Conservation (phyloP, 2,329 filamentous ascomycete genomes). For the Colletotrichum abscissum region DNA sequence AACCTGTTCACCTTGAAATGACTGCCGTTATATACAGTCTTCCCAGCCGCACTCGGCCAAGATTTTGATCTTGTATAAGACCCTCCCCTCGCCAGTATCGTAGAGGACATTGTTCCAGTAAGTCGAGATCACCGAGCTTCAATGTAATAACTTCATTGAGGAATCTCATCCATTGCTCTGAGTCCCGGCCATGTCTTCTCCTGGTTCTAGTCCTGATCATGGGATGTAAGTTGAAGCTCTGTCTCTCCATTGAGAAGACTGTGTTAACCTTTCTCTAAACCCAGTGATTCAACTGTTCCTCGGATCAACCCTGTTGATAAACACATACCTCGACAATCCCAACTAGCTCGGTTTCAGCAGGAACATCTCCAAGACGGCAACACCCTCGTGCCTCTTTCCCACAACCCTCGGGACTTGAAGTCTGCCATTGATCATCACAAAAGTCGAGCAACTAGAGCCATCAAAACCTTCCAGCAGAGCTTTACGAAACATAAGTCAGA, state of each 20-base stretch:
- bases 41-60: neutral
- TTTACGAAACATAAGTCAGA: neutral
- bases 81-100: neutral
- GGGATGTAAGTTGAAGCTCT: neutral
- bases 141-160: neutral
- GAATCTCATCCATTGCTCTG: neutral
- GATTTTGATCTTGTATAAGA: neutral
- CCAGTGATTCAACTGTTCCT: neutral
- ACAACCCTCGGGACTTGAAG: neutral
- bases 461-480: slow-evolving; percentile 12
- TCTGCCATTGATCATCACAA: slow-evolving; percentile 19
- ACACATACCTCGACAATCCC: slow-evolving; percentile 3
- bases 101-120: neutral
- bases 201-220: neutral
- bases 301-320: slow-evolving; percentile 1
- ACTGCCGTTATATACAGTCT: neutral
- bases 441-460: neutral
- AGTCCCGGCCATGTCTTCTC: neutral
- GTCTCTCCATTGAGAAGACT: neutral
- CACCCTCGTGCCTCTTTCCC: neutral
- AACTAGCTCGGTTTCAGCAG: slow-evolving; percentile 9
- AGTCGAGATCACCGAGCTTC: neutral
- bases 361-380: slow-evolving; percentile 14
- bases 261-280: neutral
- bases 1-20: neutral